phyloP scores from a whole-genome alignment of 2,329 filamentous ascomycete species.

The Alternaria atra region DNA sequence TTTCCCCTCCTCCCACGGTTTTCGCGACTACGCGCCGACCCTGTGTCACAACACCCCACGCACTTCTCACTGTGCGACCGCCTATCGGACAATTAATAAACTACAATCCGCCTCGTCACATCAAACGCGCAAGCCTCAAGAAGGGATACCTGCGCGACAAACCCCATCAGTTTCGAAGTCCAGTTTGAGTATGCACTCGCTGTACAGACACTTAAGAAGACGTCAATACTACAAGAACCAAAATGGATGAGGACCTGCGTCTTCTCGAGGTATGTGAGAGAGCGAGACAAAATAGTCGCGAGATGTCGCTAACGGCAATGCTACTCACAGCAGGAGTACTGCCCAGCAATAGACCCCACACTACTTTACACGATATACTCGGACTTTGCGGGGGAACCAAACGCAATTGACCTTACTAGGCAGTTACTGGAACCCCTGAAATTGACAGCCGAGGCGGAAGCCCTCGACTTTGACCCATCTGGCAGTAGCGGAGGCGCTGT shows the following conservation, averaged over 20 bases:
- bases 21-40: constrained; percentile 12
- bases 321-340: constrained; percentile 70
- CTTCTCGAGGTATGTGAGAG: constrained; percentile 42
- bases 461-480: constrained; percentile 81
- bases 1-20: constrained; percentile 3
- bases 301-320: constrained; percentile 21
- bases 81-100: constrained; percentile 1
- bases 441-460: constrained; percentile 69
- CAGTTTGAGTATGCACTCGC: constrained; percentile 40
- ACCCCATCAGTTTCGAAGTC: not conserved
- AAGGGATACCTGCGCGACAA: not conserved
- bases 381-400: constrained; percentile 73
- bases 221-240: constrained; percentile 38
- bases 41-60: constrained; percentile 13
- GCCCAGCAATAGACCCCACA: constrained; percentile 77
- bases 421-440: constrained; percentile 72
- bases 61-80: constrained; percentile 2
- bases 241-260: constrained; percentile 49
- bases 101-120: not conserved
- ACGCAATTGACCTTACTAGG: constrained; percentile 63
- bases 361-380: constrained; percentile 77
- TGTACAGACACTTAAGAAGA: constrained; percentile 24
- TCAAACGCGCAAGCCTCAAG: not conserved
- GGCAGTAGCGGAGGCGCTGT: constrained; percentile 65
- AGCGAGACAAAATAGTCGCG: constrained; percentile 6